phyloP scores from a whole-genome alignment of 495 filamentous ascomycete species.

The Talaromyces stipitatus region DNA sequence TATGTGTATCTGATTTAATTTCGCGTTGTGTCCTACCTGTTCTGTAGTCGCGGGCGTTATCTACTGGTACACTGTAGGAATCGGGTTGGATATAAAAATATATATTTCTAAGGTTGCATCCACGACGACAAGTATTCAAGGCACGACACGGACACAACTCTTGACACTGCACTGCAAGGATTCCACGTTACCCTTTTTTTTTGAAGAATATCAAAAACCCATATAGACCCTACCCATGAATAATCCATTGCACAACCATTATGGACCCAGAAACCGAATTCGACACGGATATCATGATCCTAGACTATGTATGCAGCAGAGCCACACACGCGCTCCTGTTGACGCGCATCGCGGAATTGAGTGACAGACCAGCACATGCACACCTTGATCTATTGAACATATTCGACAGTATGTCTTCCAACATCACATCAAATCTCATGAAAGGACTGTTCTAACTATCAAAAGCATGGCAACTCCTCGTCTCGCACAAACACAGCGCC shows the following conservation, averaged over 20 bases:
- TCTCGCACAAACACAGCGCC: conserved; percentile 1
- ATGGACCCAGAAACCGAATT: conserved; percentile 16
- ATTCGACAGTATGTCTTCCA: neutral
- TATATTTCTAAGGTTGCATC: too few species aligned
- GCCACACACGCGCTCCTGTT: conserved; percentile 26
- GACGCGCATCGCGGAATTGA: conserved; percentile 5
- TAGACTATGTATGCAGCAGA: conserved; percentile 46
- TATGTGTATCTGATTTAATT: too few species aligned
- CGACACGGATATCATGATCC: conserved; percentile 44
- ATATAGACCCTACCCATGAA: neutral
- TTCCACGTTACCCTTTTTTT: neutral
- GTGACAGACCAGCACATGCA: neutral
- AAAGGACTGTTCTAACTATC: neutral
- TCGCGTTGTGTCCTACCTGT: too few species aligned
- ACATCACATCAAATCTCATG: neutral
- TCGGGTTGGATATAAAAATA: too few species aligned
- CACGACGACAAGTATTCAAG: too few species aligned
- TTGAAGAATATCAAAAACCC: neutral
- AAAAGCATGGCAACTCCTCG: neutral
- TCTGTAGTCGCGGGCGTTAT: too few species aligned
- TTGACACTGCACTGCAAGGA: neutral
- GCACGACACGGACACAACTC: too few species aligned
- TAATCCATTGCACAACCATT: neutral
- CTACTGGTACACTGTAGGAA: too few species aligned
- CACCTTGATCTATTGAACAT: neutral